These are phyloP conservation scores for Candida dubliniensis DNA, from an alignment of 1,139 yeast genomes.

Conservation along the genomic window DNA sequence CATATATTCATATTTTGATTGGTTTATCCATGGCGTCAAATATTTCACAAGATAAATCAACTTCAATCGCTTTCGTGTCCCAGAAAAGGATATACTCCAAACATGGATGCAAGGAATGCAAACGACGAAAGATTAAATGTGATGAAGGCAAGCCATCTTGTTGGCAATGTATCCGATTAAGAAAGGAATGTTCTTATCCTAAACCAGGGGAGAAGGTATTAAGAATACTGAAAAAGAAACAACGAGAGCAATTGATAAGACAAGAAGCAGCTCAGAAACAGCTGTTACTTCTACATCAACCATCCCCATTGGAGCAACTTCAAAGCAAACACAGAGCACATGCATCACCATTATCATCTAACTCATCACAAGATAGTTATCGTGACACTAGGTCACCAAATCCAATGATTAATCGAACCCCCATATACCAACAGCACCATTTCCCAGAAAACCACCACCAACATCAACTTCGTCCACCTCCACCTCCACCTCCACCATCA, in stretches of 20 bases:
- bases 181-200: conserved; percentile 37
- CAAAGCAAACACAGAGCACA: neutral
- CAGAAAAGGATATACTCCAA: conserved; percentile 29
- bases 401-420: no score
- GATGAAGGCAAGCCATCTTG: conserved; percentile 63
- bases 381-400: no score
- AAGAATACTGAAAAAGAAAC: conserved; percentile 25
- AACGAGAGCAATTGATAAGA: conserved; percentile 8
- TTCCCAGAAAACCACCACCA: neutral
- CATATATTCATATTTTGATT: no score
- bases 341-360: conserved; percentile 2
- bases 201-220: conserved; percentile 33
- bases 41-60: no score
- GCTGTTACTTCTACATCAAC: conserved; percentile 1
- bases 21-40: no score
- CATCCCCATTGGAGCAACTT: conserved; percentile 1
- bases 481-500: conserved; percentile 3
- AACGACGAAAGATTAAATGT: conserved; percentile 48
- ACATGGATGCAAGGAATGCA: conserved; percentile 43
- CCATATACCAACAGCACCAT: no score
- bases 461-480: neutral
- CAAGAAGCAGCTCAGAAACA: conserved; percentile 2
- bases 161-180: conserved; percentile 41
- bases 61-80: neutral
- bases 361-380: no score